Base-by-base conservation (phyloP, 352 stramenopile genomes). In the Thalassiosira livingstoniorum region DNA sequence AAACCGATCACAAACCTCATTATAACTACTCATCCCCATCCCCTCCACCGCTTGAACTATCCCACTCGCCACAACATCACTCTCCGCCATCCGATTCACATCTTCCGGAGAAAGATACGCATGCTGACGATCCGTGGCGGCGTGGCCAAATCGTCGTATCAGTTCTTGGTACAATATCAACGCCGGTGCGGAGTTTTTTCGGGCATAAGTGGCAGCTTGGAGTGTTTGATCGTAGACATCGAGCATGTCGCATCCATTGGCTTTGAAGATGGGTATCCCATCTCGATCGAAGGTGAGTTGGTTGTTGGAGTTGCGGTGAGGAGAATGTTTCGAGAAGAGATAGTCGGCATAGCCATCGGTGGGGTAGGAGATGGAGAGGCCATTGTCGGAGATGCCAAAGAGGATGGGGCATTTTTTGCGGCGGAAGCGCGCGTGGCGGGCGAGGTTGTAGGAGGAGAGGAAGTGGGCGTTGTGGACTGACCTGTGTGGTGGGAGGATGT, bases 381-480 rank as follows among this genome's bases (percentile, higher is more conserved):
- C 90, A 76, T 96, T 96, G 73, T 96, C 90, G 47, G 82, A 88
- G 18, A 96, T 87, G 35, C 89, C 91, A 87, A 96, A 95, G 3
- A 96, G 82, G 4, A 92, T 78, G 0, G 92, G 92, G 67, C 89
- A 95, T 69, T 95, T 95, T 58, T 91, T 91, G 53, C 80, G 80
- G 11, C 83, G 74, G 75, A 93, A 87, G 34, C 88, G 67, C 18
- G 91, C 88, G 83, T 95, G 94, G 34, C 87, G 67, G 7, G 90
- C 85, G 11, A 96, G 76, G 79, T 95, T 94, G n/a, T 89, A 84
- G 0, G 91, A 74, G 25, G 87, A 89, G 27, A 95, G 85, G 62
- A 95, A 95, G 81, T 95, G 92, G 23, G 90, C 89, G 77, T 96
- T 95, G 77, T 95, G 93, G n/a, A n/a, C n/a, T n/a, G n/a, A n/a